Evolutionary conservation across 176 grass and related monocot species (phyloP).

Genomic region (Oryza glumipatula): DNA sequence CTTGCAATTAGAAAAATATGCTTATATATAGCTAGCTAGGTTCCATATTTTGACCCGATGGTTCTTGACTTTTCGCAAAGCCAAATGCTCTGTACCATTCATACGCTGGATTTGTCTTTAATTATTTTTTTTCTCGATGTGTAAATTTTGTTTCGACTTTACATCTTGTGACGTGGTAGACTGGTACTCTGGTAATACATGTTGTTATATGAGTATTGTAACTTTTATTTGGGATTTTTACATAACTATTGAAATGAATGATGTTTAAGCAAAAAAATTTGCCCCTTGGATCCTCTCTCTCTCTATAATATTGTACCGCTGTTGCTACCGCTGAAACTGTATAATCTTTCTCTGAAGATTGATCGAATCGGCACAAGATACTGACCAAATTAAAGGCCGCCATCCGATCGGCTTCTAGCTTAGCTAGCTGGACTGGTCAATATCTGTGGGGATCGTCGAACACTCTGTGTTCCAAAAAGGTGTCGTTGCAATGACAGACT

Average conservation of each 20-base stretch:
- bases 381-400: not conserved
- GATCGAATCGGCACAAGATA: constrained; percentile 9
- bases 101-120: no score
- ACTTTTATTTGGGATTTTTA: no score
- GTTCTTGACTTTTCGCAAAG: constrained; percentile 14
- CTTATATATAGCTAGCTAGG: not conserved
- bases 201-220: no score
- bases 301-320: no score
- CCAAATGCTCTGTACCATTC: not conserved
- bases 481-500: not conserved
- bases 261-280: no score
- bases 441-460: not conserved
- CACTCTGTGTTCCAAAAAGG: not conserved
- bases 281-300: no score
- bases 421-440: no score
- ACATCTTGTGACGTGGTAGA: no score
- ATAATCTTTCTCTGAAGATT: not conserved
- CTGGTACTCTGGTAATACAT: no score
- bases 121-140: no score
- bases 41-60: not conserved
- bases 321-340: not conserved
- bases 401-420: not conserved
- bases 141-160: no score
- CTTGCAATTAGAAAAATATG: constrained; percentile 46
- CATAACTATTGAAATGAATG: no score